Evolutionary conservation across 75 land plant genomes (phyloP), one percentile per base, ranked within the genome.

Genomic region (Pseudotsuga menziesii): DNA sequence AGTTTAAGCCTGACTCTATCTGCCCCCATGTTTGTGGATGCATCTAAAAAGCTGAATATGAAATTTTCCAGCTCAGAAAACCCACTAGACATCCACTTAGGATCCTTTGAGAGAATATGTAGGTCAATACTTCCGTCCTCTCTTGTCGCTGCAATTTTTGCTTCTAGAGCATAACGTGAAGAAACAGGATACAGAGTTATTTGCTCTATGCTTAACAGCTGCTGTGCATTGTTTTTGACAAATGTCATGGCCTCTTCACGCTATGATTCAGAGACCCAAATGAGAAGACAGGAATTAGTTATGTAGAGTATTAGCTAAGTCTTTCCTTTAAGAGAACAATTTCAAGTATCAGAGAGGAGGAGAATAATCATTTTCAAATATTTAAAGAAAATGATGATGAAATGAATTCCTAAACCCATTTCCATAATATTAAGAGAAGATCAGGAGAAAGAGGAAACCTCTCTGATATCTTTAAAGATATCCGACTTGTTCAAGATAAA

Each of bases 401-500:
- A 29, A 22, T 41, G 17, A 35, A 58, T 56, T 48, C 25, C 20
- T 22, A 9, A 36, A 35, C 36, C 12, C 27, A 11, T 76, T 41
- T 13, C 16, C 58, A 27, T 54, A 55, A 15, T 23, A 25, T 54
- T 22, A 54, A 48, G 20, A 55, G 32, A 25, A 48, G 22, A 74
- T 55, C 58, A 25, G 72, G 22, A 23, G 7, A 60, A 59, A 22
- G 56, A 73, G 69, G 56, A 59, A 78, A 96, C 99, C 99, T 96
- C 97, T 57, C 73, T 81, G 44, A 71, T 19, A 78, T 78, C 86
- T 59, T 81, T 85, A 74, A 90, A 90, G 11, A 96, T 81, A 74
- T 96, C 99, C 58, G 89, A 76, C 86, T 96, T 96, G 76, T 96
- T 96, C 63, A 96, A 62, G 44, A 93, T 83, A 83, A 96, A 96